phyloP scores from a whole-genome alignment of 2,329 filamentous ascomycete genomes.

The Remersonia thermophila region DNA sequence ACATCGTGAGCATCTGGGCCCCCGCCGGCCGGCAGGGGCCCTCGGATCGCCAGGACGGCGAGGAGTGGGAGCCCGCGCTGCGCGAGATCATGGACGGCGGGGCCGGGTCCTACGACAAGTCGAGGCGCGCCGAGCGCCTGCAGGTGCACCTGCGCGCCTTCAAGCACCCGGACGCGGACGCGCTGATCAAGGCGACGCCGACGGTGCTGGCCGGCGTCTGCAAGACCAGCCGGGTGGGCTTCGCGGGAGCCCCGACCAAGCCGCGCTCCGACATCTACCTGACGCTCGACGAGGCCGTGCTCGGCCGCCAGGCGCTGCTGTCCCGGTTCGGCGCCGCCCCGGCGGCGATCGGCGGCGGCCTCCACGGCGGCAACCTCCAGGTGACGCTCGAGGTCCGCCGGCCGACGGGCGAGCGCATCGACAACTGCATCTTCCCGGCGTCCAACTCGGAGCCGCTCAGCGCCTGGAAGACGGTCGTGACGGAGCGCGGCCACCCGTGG shows the following conservation, averaged over 20 bases:
- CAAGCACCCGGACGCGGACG: slow-evolving; percentile 62
- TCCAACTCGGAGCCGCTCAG: slow-evolving; percentile 70
- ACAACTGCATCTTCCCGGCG: slow-evolving; percentile 75
- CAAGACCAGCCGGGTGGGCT: slow-evolving; percentile 81
- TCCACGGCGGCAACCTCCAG: slow-evolving; percentile 65
- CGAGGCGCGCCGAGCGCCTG: slow-evolving; percentile 59
- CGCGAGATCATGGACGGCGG: slow-evolving; percentile 60
- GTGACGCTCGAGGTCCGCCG: slow-evolving; percentile 80
- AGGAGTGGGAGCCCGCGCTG: slow-evolving; percentile 64
- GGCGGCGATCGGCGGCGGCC: slow-evolving; percentile 49
- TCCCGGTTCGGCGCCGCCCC: slow-evolving; percentile 61
- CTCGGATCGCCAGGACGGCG: slow-evolving; percentile 45
- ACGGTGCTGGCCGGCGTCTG: slow-evolving; percentile 72
- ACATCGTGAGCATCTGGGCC: slow-evolving; percentile 67
- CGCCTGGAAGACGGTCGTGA: slow-evolving; percentile 76
- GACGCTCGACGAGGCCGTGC: slow-evolving; percentile 65
- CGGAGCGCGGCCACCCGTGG: slow-evolving; percentile 72
- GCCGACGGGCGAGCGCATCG: slow-evolving; percentile 65
- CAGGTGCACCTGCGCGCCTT: slow-evolving; percentile 73
- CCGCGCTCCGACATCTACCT: slow-evolving; percentile 90
- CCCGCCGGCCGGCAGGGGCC: slow-evolving; percentile 37
- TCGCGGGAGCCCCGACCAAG: slow-evolving; percentile 81
- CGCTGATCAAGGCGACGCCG: slow-evolving; percentile 72
- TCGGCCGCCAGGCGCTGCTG: slow-evolving; percentile 63
- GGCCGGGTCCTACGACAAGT: slow-evolving; percentile 63